A percentile compares a stretch with the other conserved stretches of the same genome.
Evolutionary conservation across 352 stramenopile genomes (phyloP).

Genomic region (Globisporangium paroecandrum): DNA sequence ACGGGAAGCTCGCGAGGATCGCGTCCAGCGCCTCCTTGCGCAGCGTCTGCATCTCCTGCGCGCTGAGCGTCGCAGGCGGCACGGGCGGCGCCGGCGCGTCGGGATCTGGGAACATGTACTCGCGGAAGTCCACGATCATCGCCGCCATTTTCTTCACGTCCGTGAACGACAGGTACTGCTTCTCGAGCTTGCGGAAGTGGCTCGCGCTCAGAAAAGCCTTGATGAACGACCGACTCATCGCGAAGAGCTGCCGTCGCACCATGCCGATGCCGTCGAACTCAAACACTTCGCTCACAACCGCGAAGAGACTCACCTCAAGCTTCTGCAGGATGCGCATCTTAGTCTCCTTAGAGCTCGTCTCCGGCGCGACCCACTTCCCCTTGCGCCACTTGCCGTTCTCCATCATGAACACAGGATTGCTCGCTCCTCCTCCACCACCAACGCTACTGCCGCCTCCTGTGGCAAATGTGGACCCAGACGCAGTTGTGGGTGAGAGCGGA

Average conservation of each 20-base stretch:
- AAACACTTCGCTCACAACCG: constrained; percentile 73
- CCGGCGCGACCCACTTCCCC: constrained; percentile 53
- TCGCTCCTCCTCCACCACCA: neutral
- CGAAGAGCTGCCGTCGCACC: constrained; percentile 80
- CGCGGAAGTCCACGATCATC: constrained; percentile 46
- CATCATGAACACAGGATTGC: constrained; percentile 32
- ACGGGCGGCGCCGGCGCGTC: constrained; percentile 14
- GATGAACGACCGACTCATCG: constrained; percentile 77
- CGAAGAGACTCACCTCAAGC: constrained; percentile 77
- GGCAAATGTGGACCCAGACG: neutral
- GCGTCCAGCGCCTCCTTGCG: constrained; percentile 66
- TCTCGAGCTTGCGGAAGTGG: constrained; percentile 80
- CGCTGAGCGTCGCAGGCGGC: constrained; percentile 16
- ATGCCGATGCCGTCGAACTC: constrained; percentile 85
- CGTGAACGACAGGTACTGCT: constrained; percentile 76
- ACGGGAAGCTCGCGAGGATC: constrained; percentile 68
- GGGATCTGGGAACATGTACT: constrained; percentile 59
- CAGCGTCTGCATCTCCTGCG: constrained; percentile 46
- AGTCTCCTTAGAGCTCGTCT: constrained; percentile 68
- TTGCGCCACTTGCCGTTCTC: constrained; percentile 70
- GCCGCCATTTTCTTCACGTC: constrained; percentile 62
- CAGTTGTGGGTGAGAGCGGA: constrained; percentile 12
- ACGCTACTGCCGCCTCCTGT: neutral
- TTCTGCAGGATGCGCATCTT: constrained; percentile 81
- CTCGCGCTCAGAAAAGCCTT: constrained; percentile 76